Evolutionary conservation across 768 basidiomycete genomes (phyloP).

Genomic region (Russula compacta): DNA sequence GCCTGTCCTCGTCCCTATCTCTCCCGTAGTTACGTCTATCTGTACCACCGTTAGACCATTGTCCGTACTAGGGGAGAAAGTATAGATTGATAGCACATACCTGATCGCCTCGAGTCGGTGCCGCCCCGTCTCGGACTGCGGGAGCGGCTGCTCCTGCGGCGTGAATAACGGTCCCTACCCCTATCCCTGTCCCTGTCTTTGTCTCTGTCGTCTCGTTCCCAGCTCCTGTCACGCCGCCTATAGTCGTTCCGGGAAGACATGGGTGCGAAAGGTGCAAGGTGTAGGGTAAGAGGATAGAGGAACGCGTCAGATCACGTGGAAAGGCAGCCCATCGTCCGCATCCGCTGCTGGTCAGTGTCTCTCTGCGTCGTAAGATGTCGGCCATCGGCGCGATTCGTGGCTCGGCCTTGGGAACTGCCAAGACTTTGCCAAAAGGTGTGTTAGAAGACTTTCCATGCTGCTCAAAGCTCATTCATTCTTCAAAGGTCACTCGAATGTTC

Average conservation of each 20-base stretch:
- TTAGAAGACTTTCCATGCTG: not conserved
- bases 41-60: not conserved
- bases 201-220: constrained; percentile 23
- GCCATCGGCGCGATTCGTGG: not conserved
- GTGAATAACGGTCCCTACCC: constrained; percentile 16
- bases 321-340: not conserved
- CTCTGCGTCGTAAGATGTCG: not conserved
- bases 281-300: not conserved
- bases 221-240: constrained; percentile 26
- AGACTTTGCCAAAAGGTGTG: not conserved
- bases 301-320: constrained; percentile 11
- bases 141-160: constrained; percentile 21
- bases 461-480: not conserved
- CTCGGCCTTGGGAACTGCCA: not conserved
- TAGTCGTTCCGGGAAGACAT: constrained; percentile 30
- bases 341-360: not conserved
- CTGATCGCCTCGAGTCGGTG: constrained; percentile 16
- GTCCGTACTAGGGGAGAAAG: not conserved
- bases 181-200: constrained; percentile 19
- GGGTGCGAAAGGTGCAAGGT: not conserved
- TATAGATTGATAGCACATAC: constrained; percentile 2
- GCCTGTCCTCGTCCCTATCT: constrained; percentile 16
- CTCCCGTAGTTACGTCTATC: constrained; percentile 17
- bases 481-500: constrained; percentile 8
- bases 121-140: constrained; percentile 20